Conservation (phyloP, 2,329 filamentous ascomycete species). For the Colletotrichum liriopes region DNA sequence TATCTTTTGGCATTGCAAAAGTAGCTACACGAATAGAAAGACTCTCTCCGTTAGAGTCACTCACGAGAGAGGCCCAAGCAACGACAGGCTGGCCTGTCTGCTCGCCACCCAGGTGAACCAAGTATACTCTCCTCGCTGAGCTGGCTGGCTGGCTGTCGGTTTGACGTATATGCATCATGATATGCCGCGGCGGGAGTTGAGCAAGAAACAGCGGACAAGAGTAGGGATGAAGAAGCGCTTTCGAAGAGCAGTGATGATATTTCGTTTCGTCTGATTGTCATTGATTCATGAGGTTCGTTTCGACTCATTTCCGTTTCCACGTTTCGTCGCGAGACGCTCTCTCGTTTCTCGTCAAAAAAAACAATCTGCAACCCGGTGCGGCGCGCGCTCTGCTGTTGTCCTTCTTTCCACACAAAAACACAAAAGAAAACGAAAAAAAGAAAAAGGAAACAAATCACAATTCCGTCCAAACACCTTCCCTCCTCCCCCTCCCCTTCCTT, state of each 20-base stretch:
- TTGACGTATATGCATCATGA: background rate
- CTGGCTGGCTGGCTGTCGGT: conserved; percentile 3
- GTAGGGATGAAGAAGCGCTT: conserved; percentile 9
- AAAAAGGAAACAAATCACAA: conserved; percentile 41
- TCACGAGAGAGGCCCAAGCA: background rate
- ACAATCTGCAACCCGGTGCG: conserved; percentile 22
- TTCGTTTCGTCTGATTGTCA: conserved; percentile 25
- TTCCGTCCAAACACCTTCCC: conserved; percentile 13
- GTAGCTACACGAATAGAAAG: conserved; percentile 30
- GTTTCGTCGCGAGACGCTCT: conserved; percentile 38
- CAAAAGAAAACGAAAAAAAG: conserved; percentile 22
- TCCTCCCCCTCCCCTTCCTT: background rate
- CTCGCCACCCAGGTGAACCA: background rate
- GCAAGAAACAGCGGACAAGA: background rate
- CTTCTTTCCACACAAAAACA: conserved; percentile 11
- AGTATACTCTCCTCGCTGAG: conserved; percentile 9
- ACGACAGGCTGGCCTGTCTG: conserved; percentile 4
- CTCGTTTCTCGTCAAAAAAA: conserved; percentile 18
- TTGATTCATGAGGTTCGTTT: conserved; percentile 41
- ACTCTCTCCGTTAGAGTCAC: too few species aligned
- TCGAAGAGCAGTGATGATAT: conserved; percentile 24
- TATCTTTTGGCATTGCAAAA: conserved; percentile 18
- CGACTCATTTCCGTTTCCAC: conserved; percentile 37
- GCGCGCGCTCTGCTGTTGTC: background rate
- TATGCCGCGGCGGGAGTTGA: background rate